These are phyloP conservation scores for Inonotus hispidus DNA, from an alignment of 1,284 basidiomycete genomes.

Conservation along the genomic window DNA sequence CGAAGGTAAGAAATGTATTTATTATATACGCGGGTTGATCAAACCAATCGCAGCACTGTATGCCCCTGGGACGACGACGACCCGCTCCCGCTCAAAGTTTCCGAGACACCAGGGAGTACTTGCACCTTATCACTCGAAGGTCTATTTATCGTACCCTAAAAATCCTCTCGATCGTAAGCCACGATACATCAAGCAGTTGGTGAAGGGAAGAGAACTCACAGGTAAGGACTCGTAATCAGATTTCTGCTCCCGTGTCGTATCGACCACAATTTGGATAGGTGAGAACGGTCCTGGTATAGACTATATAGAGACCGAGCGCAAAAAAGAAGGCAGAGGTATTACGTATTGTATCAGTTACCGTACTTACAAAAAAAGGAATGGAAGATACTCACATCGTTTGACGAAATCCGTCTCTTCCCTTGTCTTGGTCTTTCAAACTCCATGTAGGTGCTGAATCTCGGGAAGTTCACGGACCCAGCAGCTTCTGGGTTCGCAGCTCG, in stretches of 20 bases:
- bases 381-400: neutral
- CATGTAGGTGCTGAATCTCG: constrained; percentile 7
- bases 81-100: neutral
- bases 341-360: too few relatives aligned
- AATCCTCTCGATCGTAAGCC: too few relatives aligned
- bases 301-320: neutral
- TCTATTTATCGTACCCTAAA: too few relatives aligned
- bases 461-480: neutral
- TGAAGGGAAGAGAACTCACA: neutral
- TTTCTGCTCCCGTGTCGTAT: constrained; percentile 14
- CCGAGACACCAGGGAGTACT: too few relatives aligned
- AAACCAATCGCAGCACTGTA: neutral
- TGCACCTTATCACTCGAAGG: too few relatives aligned
- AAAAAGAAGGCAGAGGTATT: too few relatives aligned
- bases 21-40: too few relatives aligned
- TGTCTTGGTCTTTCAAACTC: neutral
- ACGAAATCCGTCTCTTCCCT: constrained; percentile 1
- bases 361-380: too few relatives aligned
- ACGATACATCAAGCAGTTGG: too few relatives aligned
- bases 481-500: constrained; percentile 4
- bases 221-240: constrained; percentile 13
- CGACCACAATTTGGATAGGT: constrained; percentile 8
- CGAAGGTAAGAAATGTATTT: too few relatives aligned
- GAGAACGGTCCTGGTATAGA: neutral
- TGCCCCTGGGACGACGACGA: neutral